These are phyloP conservation scores for Ophiostoma sp. DNA, from an alignment of 2,329 filamentous ascomycete species.

Conservation along the genomic window DNA sequence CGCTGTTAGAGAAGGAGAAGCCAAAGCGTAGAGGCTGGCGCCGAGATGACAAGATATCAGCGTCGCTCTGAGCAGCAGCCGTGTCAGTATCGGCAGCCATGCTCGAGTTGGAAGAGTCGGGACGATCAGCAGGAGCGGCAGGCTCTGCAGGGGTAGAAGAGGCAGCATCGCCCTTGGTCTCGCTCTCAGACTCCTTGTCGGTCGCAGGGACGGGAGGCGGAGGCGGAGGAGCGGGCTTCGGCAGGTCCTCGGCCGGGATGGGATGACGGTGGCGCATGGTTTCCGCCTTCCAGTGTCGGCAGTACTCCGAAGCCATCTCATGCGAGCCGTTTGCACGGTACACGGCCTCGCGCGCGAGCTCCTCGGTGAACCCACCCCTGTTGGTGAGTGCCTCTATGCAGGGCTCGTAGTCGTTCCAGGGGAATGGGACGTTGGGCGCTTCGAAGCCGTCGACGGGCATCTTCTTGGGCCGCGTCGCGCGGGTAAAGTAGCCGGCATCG, in stretches of 20 bases:
- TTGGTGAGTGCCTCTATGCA: conserved; percentile 34
- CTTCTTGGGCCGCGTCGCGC: conserved; percentile 7
- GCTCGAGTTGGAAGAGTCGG: background rate
- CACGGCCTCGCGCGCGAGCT: conserved; percentile 69
- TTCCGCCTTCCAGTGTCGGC: conserved; percentile 55
- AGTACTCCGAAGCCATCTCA: conserved; percentile 66
- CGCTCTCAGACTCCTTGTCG: background rate
- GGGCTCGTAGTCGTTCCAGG: conserved; percentile 40
- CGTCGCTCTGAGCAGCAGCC: background rate
- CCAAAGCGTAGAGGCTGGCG: conserved; percentile 1
- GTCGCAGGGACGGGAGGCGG: background rate
- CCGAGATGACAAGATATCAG: background rate
- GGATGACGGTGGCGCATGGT: conserved; percentile 59
- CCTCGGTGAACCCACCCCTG: conserved; percentile 48
- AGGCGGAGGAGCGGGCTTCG: background rate
- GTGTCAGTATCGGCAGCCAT: background rate
- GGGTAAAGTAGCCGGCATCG: conserved; percentile 43
- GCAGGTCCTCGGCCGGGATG: conserved; percentile 55
- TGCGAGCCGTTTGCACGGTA: conserved; percentile 71
- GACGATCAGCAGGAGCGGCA: background rate
- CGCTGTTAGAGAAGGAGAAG: background rate
- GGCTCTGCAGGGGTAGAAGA: background rate
- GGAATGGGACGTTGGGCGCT: conserved; percentile 41
- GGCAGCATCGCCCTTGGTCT: background rate
- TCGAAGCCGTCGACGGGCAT: conserved; percentile 34